Base-by-base conservation (phyloP, 2,329 filamentous ascomycete genomes). In the Aspergillus pseudoviridinutans region DNA sequence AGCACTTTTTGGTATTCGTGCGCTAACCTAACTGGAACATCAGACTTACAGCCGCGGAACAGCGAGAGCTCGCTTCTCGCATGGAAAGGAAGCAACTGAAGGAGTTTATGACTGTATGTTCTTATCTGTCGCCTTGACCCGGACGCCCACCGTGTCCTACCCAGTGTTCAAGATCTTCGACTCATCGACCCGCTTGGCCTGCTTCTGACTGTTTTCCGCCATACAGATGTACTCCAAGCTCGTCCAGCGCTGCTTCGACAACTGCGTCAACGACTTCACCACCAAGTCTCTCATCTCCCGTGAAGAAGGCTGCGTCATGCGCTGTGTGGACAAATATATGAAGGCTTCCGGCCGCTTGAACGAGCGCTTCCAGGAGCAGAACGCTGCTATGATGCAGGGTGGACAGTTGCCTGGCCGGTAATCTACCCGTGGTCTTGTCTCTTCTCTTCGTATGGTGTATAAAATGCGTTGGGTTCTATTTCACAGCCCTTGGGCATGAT, bases 11-110 rank as follows among this genome's bases (percentile, higher is more conserved):
- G 25, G 25, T 1, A 28, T 28, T 22, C 49, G 3, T 3, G 12
- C 52, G 41, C 62, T 59, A 58, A 60, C 53, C 22, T 55, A 42
- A 54, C 50, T 50, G 50, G 38, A 42, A 53, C 53, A 59, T 53
- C 69, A 89, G 87, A 68, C 88, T 96, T 74, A 90, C 85, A 67
- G 74, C 83, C 69, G 77, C 86, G 69, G 93, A 97, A 83, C 90
- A 95, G 82, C 90, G 91, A 80, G 91, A 94, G 83, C 89, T 99
- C 74, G 89, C 96, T 79, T 80, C 86, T 79, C 91, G 94, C 78
- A 92, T 99, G 86, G 92, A 97, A 82, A 90, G 90, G 80, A 95
- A 94, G 80, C 94, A 99, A 80, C 91, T 99, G 84, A 96, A 96
- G 81, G 93, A 97, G 75, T 97, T 99, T 75, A 96, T 97, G 88